phyloP scores from a whole-genome alignment of 768 basidiomycete genomes.

The Daedaleopsis sinensis region DNA sequence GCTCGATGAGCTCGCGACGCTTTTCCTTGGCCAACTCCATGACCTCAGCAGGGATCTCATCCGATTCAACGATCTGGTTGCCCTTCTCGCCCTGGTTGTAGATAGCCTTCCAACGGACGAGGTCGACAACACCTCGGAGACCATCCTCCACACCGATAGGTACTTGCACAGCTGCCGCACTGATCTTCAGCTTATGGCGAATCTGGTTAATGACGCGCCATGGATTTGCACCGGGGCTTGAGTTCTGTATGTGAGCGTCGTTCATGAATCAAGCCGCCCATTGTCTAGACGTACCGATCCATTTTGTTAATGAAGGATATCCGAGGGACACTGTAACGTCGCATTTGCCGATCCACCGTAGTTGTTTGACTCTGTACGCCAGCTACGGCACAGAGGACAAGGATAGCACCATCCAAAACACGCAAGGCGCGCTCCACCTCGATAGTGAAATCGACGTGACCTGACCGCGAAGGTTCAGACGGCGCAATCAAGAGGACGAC shows the following conservation, averaged over 20 bases:
- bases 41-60: constrained; percentile 84
- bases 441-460: constrained; percentile 99
- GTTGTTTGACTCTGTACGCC: constrained; percentile 99
- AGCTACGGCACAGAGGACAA: constrained; percentile 96
- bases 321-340: constrained; percentile 92
- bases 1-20: constrained; percentile 89
- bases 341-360: constrained; percentile 99
- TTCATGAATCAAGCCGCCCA: no score
- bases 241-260: no score
- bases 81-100: constrained; percentile 96
- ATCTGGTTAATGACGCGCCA: constrained; percentile 95
- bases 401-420: constrained; percentile 93
- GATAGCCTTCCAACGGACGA: constrained; percentile 91
- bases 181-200: constrained; percentile 85
- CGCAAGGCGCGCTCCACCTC: constrained; percentile 97
- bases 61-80: constrained; percentile 73
- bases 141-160: constrained; percentile 91
- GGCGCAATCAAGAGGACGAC: not conserved
- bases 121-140: constrained; percentile 89
- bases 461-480: constrained; percentile 41
- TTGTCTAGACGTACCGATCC: constrained; percentile 83
- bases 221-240: constrained; percentile 93
- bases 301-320: constrained; percentile 99
- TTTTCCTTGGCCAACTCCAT: constrained; percentile 79
- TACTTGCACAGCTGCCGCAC: constrained; percentile 94